These are phyloP conservation scores for Collybia sp. DNA, from an alignment of 768 basidiomycete species.

Conservation along the genomic window DNA sequence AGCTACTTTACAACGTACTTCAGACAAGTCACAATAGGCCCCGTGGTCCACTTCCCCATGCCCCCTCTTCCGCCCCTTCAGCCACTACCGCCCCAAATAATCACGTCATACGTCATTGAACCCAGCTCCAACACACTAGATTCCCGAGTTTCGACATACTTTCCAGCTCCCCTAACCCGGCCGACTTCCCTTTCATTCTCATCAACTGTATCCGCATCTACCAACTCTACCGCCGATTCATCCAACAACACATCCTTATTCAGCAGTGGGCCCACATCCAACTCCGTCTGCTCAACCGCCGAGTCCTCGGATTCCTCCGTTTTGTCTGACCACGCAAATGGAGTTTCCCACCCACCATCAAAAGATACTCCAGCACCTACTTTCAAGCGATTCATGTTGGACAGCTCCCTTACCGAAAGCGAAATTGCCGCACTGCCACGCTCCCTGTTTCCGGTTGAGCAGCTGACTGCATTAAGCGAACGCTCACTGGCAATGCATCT, in stretches of 20 bases:
- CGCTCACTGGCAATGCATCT: constrained; percentile 70
- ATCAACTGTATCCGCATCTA: constrained; percentile 38
- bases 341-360: constrained; percentile 9
- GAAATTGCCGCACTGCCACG: constrained; percentile 27
- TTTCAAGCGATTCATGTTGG: constrained; percentile 37
- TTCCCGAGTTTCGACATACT: constrained; percentile 29
- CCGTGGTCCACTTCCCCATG: constrained; percentile 61
- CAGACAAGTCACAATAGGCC: constrained; percentile 56
- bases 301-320: constrained; percentile 16
- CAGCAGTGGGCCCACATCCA: constrained; percentile 20
- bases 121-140: constrained; percentile 28
- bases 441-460: constrained; percentile 34
- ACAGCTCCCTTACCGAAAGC: constrained; percentile 40
- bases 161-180: constrained; percentile 28
- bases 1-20: constrained; percentile 71
- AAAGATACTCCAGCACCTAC: constrained; percentile 15
- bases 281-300: constrained; percentile 24
- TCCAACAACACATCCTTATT: constrained; percentile 17
- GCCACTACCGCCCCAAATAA: constrained; percentile 43
- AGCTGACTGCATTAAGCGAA: constrained; percentile 44
- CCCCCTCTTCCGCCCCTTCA: constrained; percentile 64
- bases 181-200: constrained; percentile 50
- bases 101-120: constrained; percentile 33
- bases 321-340: constrained; percentile 6
- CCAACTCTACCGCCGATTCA: constrained; percentile 23